Percentiles rank a stretch among this genome's conserved stretches.
Evolutionary conservation across 208 protist genomes (phyloP).

Genomic region (Kentomonas sorsogonicus): DNA sequence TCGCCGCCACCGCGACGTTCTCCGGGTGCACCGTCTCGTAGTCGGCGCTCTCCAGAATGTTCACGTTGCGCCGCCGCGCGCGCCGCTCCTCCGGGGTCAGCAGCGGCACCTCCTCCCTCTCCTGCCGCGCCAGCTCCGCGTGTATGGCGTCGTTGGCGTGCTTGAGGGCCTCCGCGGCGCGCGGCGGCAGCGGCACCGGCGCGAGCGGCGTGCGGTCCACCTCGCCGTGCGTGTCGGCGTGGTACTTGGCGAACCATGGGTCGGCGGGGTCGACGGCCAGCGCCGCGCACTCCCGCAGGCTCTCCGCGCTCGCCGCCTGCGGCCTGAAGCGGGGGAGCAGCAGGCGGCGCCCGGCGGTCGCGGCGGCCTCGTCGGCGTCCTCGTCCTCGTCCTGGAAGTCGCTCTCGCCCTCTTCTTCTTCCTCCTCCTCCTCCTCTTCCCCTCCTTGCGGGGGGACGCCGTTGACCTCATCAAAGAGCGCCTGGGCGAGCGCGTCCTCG

Average conservation of each 20-base stretch:
- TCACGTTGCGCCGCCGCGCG: no score
- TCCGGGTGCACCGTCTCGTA: constrained; percentile 30
- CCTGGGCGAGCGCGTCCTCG: constrained; percentile 14
- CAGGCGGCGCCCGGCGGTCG: not conserved
- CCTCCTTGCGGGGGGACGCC: constrained; percentile 21
- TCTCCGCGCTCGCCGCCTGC: constrained; percentile 26
- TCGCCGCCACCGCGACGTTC: constrained; percentile 53
- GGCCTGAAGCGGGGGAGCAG: constrained; percentile 26
- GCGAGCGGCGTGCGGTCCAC: constrained; percentile 44
- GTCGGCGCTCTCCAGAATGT: constrained; percentile 37
- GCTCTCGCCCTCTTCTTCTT: constrained; percentile 19
- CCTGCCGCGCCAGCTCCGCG: constrained; percentile 5
- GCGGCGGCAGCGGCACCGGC: constrained; percentile 21
- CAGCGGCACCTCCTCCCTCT: constrained; percentile 20
- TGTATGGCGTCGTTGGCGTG: constrained; percentile 26
- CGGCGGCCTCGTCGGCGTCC: not conserved
- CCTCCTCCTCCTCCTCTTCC: constrained; percentile 28
- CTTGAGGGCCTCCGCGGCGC: constrained; percentile 21
- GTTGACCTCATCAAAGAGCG: no score
- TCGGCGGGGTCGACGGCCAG: constrained; percentile 5
- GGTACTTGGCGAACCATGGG: constrained; percentile 43
- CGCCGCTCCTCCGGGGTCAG: constrained; percentile 7
- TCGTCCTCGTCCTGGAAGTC: constrained; percentile 17
- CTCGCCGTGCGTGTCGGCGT: constrained; percentile 42
- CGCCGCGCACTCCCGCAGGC: constrained; percentile 19